A percentile compares a stretch with the other conserved stretches of the same genome.
Evolutionary conservation across 2,329 filamentous ascomycete species (phyloP).

Genomic region (Zymoseptoria pseudotritici): DNA sequence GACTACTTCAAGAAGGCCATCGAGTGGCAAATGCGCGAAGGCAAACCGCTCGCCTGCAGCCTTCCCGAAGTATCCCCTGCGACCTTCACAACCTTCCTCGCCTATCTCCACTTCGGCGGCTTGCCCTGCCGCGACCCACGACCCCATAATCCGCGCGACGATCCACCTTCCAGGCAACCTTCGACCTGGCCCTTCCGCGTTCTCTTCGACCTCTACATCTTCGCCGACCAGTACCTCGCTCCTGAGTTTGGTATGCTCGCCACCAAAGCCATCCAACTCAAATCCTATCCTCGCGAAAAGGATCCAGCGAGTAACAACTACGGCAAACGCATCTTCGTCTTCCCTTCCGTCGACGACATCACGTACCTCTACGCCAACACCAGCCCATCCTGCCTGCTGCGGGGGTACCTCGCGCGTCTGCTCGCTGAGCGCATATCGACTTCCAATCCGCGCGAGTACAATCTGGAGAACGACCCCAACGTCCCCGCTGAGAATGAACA

Average conservation of each 20-base stretch:
- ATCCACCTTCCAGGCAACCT: not conserved
- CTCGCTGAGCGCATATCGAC: not conserved
- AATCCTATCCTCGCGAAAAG: not conserved
- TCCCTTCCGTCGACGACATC: not conserved
- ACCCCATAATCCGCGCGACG: no score
- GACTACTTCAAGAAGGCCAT: not conserved
- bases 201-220: conserved; percentile 10
- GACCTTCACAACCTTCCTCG: not conserved
- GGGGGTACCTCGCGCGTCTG: not conserved
- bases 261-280: conserved; percentile 9
- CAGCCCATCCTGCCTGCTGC: not conserved
- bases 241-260: conserved; percentile 3
- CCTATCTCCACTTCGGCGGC: not conserved
- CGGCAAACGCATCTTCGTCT: not conserved
- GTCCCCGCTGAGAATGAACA: no score
- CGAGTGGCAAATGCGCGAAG: not conserved
- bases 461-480: no score
- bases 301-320: not conserved
- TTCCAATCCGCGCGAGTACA: not conserved
- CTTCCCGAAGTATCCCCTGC: not conserved
- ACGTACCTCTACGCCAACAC: not conserved
- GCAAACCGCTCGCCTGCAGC: not conserved
- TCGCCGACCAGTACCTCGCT: conserved; percentile 11
- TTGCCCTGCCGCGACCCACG: not conserved
- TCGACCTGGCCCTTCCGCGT: conserved; percentile 6